These are phyloP conservation scores for Syzygium grande DNA, from an alignment of 345 rosid genomes.

Conservation along the genomic window DNA sequence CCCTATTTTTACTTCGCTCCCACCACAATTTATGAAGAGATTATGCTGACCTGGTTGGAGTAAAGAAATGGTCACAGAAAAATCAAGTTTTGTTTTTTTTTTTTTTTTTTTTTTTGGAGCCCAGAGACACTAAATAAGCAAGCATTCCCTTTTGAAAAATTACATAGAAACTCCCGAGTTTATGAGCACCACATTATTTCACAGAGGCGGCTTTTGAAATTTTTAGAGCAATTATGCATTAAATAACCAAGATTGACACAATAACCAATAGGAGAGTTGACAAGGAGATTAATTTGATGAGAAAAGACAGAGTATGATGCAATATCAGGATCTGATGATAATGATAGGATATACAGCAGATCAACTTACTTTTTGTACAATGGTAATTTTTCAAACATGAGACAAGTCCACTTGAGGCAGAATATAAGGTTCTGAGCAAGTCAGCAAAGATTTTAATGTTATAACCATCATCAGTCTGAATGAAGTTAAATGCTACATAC, in stretches of 20 bases:
- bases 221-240: not conserved
- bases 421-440: not conserved
- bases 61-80: not conserved
- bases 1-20: not conserved
- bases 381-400: not conserved
- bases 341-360: not conserved
- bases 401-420: not conserved
- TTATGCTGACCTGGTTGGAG: not conserved
- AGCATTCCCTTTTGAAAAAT: not conserved
- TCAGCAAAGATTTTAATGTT: not conserved
- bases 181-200: not conserved
- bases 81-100: not conserved
- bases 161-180: not conserved
- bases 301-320: not conserved
- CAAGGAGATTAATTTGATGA: not conserved
- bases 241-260: fast-evolving
- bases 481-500: not conserved
- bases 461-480: not conserved
- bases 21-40: slow-evolving; percentile 6
- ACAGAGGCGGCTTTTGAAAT: not conserved
- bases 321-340: not conserved
- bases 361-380: not conserved
- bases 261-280: not conserved
- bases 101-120: not conserved
- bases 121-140: not conserved